phyloP scores from a whole-genome alignment of 2,329 filamentous ascomycete genomes.

The Chaetomiaceae sp. region DNA sequence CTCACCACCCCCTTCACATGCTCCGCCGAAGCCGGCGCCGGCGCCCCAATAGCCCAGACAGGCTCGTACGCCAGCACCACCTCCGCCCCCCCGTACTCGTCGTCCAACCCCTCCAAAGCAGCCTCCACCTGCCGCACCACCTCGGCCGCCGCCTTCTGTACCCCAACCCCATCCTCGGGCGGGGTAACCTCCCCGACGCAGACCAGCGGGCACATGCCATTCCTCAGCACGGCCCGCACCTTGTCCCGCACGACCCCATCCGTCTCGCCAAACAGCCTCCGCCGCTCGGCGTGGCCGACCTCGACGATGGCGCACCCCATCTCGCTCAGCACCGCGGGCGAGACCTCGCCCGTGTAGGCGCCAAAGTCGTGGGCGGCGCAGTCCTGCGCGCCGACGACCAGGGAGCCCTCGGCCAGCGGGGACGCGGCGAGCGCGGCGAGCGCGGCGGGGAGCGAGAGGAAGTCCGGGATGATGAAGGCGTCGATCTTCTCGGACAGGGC shows the following conservation, averaged over 20 bases:
- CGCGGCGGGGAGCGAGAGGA: slow-evolving; percentile 59
- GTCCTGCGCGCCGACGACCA: slow-evolving; percentile 73
- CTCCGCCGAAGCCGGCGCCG: slow-evolving; percentile 64
- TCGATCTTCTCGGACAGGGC: slow-evolving; percentile 45
- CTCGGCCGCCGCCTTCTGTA: slow-evolving; percentile 59
- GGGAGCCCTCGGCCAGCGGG: slow-evolving; percentile 31
- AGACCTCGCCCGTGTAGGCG: slow-evolving; percentile 74
- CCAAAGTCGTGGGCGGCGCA: slow-evolving; percentile 65
- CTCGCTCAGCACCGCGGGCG: slow-evolving; percentile 61
- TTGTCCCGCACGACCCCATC: slow-evolving; percentile 64
- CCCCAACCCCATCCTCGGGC: slow-evolving; percentile 43
- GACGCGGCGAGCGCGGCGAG: slow-evolving; percentile 39
- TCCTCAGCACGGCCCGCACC: slow-evolving; percentile 61
- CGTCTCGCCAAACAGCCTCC: slow-evolving; percentile 69
- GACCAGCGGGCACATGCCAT: slow-evolving; percentile 71
- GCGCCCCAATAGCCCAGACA: slow-evolving; percentile 81
- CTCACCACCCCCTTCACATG: slow-evolving; percentile 69
- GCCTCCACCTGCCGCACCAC: slow-evolving; percentile 62
- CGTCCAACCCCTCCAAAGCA: slow-evolving; percentile 57
- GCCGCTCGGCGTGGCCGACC: slow-evolving; percentile 75
- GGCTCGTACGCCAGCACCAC: slow-evolving; percentile 82
- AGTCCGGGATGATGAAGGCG: slow-evolving; percentile 75
- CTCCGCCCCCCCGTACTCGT: slow-evolving; percentile 54
- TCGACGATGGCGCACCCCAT: slow-evolving; percentile 70
- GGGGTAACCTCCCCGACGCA: slow-evolving; percentile 65